Percentiles rank a stretch among this genome's conserved stretches.
Evolutionary conservation across 306 rosid genomes (phyloP).

Genomic region (Luffa acutangula): DNA sequence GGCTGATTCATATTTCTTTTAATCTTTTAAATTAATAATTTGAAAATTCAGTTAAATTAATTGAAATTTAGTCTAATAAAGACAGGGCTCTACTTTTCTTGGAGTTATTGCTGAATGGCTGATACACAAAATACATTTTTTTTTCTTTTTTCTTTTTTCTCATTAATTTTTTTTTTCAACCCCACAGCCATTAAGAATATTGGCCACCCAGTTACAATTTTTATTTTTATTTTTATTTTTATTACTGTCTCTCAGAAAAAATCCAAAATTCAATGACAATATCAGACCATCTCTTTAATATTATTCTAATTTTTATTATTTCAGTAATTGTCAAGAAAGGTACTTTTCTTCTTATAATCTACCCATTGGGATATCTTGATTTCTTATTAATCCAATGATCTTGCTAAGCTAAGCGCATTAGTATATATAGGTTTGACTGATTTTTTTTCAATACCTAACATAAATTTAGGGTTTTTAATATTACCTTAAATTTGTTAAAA

Average conservation of each 20-base stretch:
- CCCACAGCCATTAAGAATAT: not conserved
- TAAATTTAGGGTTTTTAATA: not conserved
- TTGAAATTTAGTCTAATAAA: slow-evolving; percentile 27
- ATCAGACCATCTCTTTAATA: not conserved
- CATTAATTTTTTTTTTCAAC: not conserved
- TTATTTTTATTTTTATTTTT: not conserved
- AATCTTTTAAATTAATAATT: not conserved
- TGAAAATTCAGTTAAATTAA: not conserved
- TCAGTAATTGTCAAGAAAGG: not conserved
- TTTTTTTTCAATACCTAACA: not conserved
- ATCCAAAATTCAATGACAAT: not conserved
- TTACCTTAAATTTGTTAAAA: too few relatives aligned
- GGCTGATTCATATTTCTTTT: not conserved
- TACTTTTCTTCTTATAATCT: not conserved
- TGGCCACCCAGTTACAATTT: not conserved
- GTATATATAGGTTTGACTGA: too few relatives aligned
- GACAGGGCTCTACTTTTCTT: slow-evolving; percentile 44
- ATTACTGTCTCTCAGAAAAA: not conserved
- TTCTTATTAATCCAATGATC: not conserved
- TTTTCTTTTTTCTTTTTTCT: too few relatives aligned
- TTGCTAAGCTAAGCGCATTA: not conserved
- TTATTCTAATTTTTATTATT: not conserved
- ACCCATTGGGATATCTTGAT: not conserved
- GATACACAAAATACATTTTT: not conserved
- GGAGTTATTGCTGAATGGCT: not conserved